Conservation (phyloP, 139 green algal species). For the Zygnema cylindricum region DNA sequence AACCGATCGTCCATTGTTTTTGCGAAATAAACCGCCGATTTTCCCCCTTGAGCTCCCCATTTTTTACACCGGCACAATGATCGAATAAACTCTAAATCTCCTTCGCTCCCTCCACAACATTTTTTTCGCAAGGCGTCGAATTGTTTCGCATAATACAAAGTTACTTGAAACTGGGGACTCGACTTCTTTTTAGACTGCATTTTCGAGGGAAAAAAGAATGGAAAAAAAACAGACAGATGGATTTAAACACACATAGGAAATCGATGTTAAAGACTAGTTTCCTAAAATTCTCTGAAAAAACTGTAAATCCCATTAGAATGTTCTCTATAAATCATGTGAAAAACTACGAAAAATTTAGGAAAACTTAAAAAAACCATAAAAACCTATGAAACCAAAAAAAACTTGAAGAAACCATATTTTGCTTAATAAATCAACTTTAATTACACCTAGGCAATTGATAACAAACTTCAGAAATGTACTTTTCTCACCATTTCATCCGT, state of each 20-base stretch:
- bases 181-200: neutral
- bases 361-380: no score
- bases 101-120: constrained; percentile 24
- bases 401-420: no score
- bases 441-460: no score
- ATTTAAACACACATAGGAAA: no score
- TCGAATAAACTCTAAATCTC: constrained; percentile 79
- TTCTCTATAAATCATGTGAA: no score
- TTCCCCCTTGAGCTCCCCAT: constrained; percentile 85
- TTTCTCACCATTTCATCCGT: neutral
- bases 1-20: constrained; percentile 84
- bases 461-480: neutral
- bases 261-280: no score
- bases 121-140: constrained; percentile 59
- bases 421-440: no score
- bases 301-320: no score
- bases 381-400: no score
- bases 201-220: neutral
- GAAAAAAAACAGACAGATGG: neutral
- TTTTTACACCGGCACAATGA: constrained; percentile 79
- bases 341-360: no score
- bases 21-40: constrained; percentile 91
- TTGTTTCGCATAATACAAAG: constrained; percentile 56
- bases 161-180: constrained; percentile 54
- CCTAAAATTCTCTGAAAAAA: no score